Percentiles rank a stretch among this genome's conserved stretches.
Evolutionary conservation across 805 yeast genomes (phyloP).

Genomic region (Candida argentea): DNA sequence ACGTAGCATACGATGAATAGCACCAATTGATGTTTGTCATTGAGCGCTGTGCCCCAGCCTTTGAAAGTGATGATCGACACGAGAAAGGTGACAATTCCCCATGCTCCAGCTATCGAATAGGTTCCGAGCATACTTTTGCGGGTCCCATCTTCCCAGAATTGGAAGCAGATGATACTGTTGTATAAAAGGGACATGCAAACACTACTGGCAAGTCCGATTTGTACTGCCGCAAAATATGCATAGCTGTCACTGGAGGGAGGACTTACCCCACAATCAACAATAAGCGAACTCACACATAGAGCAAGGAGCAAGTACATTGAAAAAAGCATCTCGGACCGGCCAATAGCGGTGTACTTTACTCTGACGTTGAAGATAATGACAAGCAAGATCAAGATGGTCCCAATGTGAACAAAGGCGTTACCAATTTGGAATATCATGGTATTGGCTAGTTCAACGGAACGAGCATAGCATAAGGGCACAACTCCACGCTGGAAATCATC

Average conservation of each 20-base stretch:
- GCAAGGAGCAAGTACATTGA: constrained; percentile 54
- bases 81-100: constrained; percentile 59
- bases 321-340: constrained; percentile 74
- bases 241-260: constrained; percentile 74
- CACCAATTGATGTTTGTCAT: constrained; percentile 47
- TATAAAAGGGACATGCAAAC: constrained; percentile 59
- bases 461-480: constrained; percentile 69
- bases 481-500: constrained; percentile 44
- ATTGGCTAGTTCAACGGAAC: constrained; percentile 81
- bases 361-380: constrained; percentile 71
- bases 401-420: constrained; percentile 76
- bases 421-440: constrained; percentile 87
- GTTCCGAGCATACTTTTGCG: constrained; percentile 47
- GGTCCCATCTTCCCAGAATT: constrained; percentile 94
- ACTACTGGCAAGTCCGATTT: constrained; percentile 64
- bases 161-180: constrained; percentile 76
- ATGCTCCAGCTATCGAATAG: constrained; percentile 39
- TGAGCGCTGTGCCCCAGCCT: constrained; percentile 42
- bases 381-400: constrained; percentile 51
- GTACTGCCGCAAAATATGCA: constrained; percentile 77
- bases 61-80: constrained; percentile 66
- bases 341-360: constrained; percentile 89
- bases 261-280: constrained; percentile 87
- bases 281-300: constrained; percentile 52
- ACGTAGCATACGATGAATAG: constrained; percentile 64